A percentile compares a stretch with the other conserved stretches of the same genome.
Conservation (phyloP, 2,329 filamentous ascomycete genomes). For the Cordyceps militaris region DNA sequence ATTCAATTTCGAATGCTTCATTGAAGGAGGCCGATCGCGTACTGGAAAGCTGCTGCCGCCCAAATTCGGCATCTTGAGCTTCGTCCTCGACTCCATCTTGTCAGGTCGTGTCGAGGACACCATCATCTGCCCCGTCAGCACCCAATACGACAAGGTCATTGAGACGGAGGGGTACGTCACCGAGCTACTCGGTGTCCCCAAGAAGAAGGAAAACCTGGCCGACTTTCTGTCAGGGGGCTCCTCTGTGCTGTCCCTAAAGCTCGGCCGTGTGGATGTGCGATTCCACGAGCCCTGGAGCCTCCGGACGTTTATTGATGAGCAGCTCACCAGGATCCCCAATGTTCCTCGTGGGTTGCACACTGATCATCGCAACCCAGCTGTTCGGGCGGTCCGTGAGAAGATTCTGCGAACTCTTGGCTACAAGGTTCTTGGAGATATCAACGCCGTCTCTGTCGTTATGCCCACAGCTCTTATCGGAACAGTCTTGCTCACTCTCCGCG, state of each 20-base stretch:
- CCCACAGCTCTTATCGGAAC: constrained; percentile 94
- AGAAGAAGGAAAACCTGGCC: constrained; percentile 87
- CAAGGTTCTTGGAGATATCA: constrained; percentile 88
- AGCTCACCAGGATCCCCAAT: constrained; percentile 50
- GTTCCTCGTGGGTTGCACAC: constrained; percentile 37
- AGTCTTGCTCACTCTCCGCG: constrained; percentile 81
- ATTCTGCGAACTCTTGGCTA: constrained; percentile 84
- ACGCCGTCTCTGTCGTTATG: constrained; percentile 95
- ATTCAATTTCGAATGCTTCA: constrained; percentile 95
- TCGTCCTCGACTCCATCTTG: constrained; percentile 82
- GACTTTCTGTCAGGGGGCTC: constrained; percentile 82
- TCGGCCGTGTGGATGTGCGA: constrained; percentile 88
- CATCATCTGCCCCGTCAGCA: constrained; percentile 91
- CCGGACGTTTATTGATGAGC: constrained; percentile 70
- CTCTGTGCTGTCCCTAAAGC: constrained; percentile 77
- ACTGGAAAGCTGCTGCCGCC: constrained; percentile 91
- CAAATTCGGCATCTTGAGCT: constrained; percentile 91
- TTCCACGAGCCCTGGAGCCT: constrained; percentile 97
- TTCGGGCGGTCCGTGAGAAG: constrained; percentile 55
- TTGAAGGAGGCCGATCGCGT: constrained; percentile 86
- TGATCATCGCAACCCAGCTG: constrained; percentile 40
- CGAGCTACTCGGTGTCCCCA: constrained; percentile 87
- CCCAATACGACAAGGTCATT: constrained; percentile 98
- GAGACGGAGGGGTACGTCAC: constrained; percentile 96
- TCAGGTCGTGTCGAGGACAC: constrained; percentile 84